These are phyloP conservation scores for Nevesoporus exiguus DNA, from an alignment of 768 basidiomycete genomes.

Conservation along the genomic window DNA sequence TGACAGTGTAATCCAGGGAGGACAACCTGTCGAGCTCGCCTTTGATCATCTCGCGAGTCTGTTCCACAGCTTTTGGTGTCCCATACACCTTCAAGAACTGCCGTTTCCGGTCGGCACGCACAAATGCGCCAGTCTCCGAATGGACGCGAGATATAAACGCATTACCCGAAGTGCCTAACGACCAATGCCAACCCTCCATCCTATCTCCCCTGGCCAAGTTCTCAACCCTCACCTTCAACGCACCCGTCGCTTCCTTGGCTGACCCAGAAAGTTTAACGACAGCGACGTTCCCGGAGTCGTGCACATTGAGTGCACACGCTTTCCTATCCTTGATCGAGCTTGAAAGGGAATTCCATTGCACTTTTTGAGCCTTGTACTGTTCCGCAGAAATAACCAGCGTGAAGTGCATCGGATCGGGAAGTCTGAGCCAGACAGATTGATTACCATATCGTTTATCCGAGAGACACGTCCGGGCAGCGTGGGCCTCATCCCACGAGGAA, in stretches of 20 bases:
- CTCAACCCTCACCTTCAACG: conserved; percentile 59
- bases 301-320: conserved; percentile 34
- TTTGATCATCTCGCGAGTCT: conserved; percentile 43
- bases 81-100: conserved; percentile 48
- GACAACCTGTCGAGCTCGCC: conserved; percentile 47
- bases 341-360: conserved; percentile 45
- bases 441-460: conserved; percentile 33
- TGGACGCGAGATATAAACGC: conserved; percentile 36
- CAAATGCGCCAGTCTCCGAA: conserved; percentile 37
- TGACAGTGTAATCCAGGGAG: conserved; percentile 39
- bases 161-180: conserved; percentile 29
- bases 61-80: conserved; percentile 35
- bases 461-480: conserved; percentile 37
- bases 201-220: conserved; percentile 49
- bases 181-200: conserved; percentile 50
- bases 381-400: conserved; percentile 43
- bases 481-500: conserved; percentile 46
- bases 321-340: conserved; percentile 35
- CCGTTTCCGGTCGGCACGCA: conserved; percentile 46
- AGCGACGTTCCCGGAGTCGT: conserved; percentile 25
- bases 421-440: conserved; percentile 36
- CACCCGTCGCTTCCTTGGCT: conserved; percentile 51
- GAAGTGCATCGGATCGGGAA: conserved; percentile 51
- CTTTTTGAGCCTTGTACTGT: conserved; percentile 51
- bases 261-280: conserved; percentile 47